Conservation (phyloP, 768 basidiomycete species). For the Dioszegia hungarica region DNA sequence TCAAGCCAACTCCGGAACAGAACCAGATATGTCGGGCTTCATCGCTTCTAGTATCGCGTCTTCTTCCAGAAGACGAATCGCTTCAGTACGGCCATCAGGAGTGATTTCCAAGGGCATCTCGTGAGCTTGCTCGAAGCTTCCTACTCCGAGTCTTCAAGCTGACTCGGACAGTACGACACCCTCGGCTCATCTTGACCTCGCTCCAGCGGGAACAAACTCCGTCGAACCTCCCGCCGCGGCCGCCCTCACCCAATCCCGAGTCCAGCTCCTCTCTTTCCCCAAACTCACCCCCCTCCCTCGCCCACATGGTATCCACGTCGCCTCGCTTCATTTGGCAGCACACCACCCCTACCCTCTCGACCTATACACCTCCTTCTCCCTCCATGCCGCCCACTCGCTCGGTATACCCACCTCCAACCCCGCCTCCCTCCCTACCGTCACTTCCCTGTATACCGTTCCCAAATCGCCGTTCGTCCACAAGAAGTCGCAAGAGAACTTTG, state of each 20-base stretch:
- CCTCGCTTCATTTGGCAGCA: conserved; percentile 75
- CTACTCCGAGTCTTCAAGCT: no score
- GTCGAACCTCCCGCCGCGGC: not conserved
- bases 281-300: conserved; percentile 10
- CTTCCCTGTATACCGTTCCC: conserved; percentile 77
- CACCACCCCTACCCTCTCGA: conserved; percentile 63
- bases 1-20: no score
- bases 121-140: no score
- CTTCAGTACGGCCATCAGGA: no score
- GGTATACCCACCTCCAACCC: conserved; percentile 55
- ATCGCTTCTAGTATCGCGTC: not conserved
- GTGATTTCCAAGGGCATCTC: no score
- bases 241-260: not conserved
- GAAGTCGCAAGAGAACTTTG: conserved; percentile 93
- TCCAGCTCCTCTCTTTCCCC: conserved; percentile 11
- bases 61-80: not conserved
- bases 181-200: not conserved
- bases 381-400: conserved; percentile 79
- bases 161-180: not conserved
- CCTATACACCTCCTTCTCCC: conserved; percentile 75
- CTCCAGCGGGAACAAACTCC: not conserved
- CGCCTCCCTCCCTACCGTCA: conserved; percentile 50
- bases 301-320: conserved; percentile 57
- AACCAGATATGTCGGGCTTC: not conserved
- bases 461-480: conserved; percentile 86